Base-by-base conservation (phyloP, 2,329 filamentous ascomycete genomes). In the Colletotrichum salicis region DNA sequence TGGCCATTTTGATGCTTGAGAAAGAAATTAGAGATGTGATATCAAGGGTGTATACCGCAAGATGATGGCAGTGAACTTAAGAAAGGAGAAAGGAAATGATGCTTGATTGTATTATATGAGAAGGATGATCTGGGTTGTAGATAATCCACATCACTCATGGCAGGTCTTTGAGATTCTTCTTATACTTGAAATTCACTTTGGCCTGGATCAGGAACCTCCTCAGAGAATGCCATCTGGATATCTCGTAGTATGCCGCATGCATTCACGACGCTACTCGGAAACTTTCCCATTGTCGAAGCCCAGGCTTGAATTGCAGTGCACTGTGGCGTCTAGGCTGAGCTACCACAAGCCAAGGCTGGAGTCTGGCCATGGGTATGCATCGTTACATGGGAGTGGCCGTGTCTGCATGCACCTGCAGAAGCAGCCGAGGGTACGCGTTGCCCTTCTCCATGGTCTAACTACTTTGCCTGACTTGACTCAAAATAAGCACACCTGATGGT, bases 1-100 rank as follows among this genome's bases (percentile, higher is more conserved):
- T 56, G 13, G 70, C 65, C 70, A 72, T 72, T 64, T n/a, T 70
- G 48, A 70, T 5, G 19, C 13, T 19, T 65, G n/a, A 22, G 6
- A 4, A 31, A 33, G 5, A 24, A 64, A 29, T 31, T 24, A 12
- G 15, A 19, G 41, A 31, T 1, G 51, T 10, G 4, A 29, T 3
- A 51, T 12, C 0, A 12, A 33, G 7, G 2, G 6, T 7, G 35
- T 37, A 22, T 13, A 11, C 19, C 11, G n/a, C 1, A 13, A 45
- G 22, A 24, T 5, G 22, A 45, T 11, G 15, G 31, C 0, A 35
- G 10, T 11, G 7, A 19, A 12, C 1, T 22, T 7, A 12, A 22
- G 31, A 3, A 33, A 7, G n/a, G 5, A 12, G 11, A 3, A 45
- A 27, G 1, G 13, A 33, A 13, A 7, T 4, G 15, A 19, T 11